Evolutionary conservation across 345 rosid genomes (phyloP), one percentile per base, ranked within the genome.

Genomic region (Syzygium aqueum): DNA sequence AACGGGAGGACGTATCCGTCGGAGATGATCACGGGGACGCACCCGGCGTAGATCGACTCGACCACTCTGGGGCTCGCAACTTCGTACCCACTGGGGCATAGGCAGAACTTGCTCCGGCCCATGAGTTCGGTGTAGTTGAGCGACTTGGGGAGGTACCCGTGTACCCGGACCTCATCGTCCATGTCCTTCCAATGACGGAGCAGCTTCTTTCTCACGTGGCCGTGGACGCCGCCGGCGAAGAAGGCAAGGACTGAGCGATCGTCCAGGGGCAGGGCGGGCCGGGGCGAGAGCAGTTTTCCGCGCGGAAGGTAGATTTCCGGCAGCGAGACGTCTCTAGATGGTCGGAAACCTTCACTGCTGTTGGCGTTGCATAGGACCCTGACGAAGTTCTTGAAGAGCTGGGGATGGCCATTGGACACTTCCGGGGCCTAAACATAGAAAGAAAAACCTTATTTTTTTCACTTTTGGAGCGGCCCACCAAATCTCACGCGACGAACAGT

Each of bases 281-380:
- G 50, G 1, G 88, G 86, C 23, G 85, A 78, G 23, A 56, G 84
- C 11, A 90, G 51, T 21, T 33, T 37, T 46, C 91, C 90, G 0
- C 15, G 4, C 2, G 53, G 78, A 30, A 91, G 87, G 89, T 28
- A 84, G 67, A 91, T 87, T 86, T 93, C 95, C 0, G 94, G 94
- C 73, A 93, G 15, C 11, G 93, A 88, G 86, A 92, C 94, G 25
- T 93, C 94, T 17, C 91, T 89, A 2, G 49, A 82, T 1, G 95
- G 95, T 8, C 53, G 82, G 87, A 93, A 93, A 21, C 95, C 92
- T 86, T 93, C 93, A 1, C 92, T 89, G 84, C 91, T 78, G 88
- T 93, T 93, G 85, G 93, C 92, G 16, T 93, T 93, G 91, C 95
- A 93, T 11, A 93, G 89, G 86, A 92, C 93, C 54, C 95, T 87